These are phyloP conservation scores for Pichia sp. DNA, from an alignment of 1,139 yeast species.

Conservation along the genomic window DNA sequence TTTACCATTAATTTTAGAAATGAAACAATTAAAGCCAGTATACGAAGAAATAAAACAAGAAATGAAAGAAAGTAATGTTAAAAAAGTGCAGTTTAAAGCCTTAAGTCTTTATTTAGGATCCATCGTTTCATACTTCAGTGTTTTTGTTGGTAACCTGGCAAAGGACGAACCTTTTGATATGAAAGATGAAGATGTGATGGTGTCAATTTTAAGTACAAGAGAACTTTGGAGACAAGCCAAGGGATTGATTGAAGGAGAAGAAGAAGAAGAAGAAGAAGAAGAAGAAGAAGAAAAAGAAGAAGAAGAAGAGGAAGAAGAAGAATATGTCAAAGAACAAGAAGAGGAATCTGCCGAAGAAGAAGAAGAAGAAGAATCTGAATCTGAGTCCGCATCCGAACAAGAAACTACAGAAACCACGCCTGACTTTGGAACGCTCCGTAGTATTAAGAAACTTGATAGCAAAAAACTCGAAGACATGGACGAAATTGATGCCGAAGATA, in stretches of 20 bases:
- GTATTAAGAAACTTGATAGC: constrained; percentile 33
- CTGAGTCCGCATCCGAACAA: constrained; percentile 27
- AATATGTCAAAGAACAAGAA: constrained; percentile 15
- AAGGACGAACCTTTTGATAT: constrained; percentile 57
- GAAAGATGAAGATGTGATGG: constrained; percentile 89
- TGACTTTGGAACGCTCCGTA: constrained; percentile 19
- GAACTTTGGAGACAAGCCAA: constrained; percentile 87
- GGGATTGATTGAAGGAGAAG: constrained; percentile 36
- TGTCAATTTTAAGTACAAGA: constrained; percentile 67
- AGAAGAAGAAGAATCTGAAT: constrained; percentile 19
- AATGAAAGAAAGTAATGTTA: constrained; percentile 34
- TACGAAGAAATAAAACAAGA: constrained; percentile 34
- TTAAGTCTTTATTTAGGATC: constrained; percentile 72
- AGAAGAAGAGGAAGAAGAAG: constrained; percentile 29
- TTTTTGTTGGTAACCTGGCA: constrained; percentile 52
- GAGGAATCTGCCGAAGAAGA: constrained; percentile 29
- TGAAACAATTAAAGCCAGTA: constrained; percentile 40
- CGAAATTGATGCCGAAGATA: constrained; percentile 82
- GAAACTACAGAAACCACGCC: constrained; percentile 11
- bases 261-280: constrained; percentile 16
- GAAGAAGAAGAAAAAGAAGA: constrained; percentile 29
- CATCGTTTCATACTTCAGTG: constrained; percentile 67
- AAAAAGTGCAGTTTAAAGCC: constrained; percentile 52
- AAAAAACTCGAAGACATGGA: constrained; percentile 49
- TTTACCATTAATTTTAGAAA: constrained; percentile 66